Percentiles rank a stretch among this genome's conserved stretches.
Evolutionary conservation across 2,329 filamentous ascomycete genomes (phyloP).

Genomic region (Talaromyces atroroseus): DNA sequence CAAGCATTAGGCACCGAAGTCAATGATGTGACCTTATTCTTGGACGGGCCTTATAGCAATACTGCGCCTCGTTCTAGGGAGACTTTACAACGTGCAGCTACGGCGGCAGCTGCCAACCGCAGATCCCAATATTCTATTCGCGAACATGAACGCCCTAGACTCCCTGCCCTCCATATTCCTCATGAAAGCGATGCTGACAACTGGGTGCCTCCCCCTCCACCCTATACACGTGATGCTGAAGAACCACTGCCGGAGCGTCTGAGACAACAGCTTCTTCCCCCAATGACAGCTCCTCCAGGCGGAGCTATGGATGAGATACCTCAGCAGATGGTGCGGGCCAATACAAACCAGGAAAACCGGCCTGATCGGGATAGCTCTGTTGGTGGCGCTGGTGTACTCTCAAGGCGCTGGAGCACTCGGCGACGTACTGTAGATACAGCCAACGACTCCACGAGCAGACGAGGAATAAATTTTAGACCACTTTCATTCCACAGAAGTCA

Average conservation of each 20-base stretch:
- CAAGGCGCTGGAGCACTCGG: constrained; percentile 12
- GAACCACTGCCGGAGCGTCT: constrained; percentile 35
- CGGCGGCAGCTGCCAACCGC: constrained; percentile 64
- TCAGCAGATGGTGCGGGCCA: constrained; percentile 18
- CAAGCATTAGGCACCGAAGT: constrained; percentile 17
- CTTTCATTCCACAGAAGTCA: constrained; percentile 5
- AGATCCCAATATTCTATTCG: constrained; percentile 47
- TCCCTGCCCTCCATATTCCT: constrained; percentile 64
- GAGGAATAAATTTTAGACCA: constrained; percentile 1
- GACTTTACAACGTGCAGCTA: constrained; percentile 65
- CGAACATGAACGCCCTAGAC: constrained; percentile 15
- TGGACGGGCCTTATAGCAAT: constrained; percentile 69
- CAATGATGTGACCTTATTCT: constrained; percentile 47
- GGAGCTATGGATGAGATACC: constrained; percentile 11
- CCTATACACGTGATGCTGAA: constrained; percentile 50
- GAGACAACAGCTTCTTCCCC: constrained; percentile 29
- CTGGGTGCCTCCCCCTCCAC: constrained; percentile 80
- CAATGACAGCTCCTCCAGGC: constrained; percentile 18
- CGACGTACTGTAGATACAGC: constrained; percentile 2
- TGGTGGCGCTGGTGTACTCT: constrained; percentile 1
- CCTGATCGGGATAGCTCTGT: background rate
- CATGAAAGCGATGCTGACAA: constrained; percentile 85
- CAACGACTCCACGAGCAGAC: background rate
- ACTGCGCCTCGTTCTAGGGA: constrained; percentile 64
- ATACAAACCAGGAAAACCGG: constrained; percentile 15